Percentiles rank a stretch among this genome's conserved stretches.
phyloP scores from a whole-genome alignment of 1,284 basidiomycete genomes.

The Ustilago xerochloae region DNA sequence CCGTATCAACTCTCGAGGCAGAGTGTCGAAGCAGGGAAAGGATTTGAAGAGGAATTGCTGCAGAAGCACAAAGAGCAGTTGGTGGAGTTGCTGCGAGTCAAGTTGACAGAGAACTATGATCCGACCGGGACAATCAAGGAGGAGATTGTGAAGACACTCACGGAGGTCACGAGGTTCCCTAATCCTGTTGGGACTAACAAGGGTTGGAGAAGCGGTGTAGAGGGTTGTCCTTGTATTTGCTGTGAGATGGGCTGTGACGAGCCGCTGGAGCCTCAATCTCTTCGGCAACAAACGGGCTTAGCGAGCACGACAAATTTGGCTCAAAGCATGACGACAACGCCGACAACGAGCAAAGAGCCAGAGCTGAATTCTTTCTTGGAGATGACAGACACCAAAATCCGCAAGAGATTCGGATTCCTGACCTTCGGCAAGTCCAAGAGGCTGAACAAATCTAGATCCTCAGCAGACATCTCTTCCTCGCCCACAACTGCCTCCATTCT shows the following conservation, averaged over 20 bases:
- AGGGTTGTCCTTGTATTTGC: slow-evolving; percentile 38
- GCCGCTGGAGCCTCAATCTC: slow-evolving; percentile 7
- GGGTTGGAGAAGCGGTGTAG: neutral
- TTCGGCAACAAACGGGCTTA: neutral
- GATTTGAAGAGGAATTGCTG: neutral
- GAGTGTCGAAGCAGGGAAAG: neutral
- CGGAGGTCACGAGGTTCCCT: slow-evolving; percentile 25
- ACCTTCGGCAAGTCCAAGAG: neutral
- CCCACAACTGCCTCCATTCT: neutral
- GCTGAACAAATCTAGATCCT: neutral
- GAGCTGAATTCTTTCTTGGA: slow-evolving; percentile 15
- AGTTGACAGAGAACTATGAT: slow-evolving; percentile 26
- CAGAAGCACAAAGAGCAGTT: slow-evolving; percentile 21
- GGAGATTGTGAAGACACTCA: slow-evolving; percentile 29
- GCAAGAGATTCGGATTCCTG: slow-evolving; percentile 12
- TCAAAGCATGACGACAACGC: neutral
- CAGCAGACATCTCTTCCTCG: neutral
- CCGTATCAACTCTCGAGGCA: neutral
- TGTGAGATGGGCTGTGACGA: slow-evolving; percentile 20
- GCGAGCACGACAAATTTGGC: neutral
- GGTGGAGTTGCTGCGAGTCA: neutral
- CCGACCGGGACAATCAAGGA: slow-evolving; percentile 23
- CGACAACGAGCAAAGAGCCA: neutral
- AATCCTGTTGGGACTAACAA: slow-evolving; percentile 15
- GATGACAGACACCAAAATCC: slow-evolving; percentile 10